Percentiles rank a stretch among this genome's conserved stretches.
Evolutionary conservation across 768 basidiomycete species (phyloP).

Genomic region (Cystobasidiopsis lactophilus): DNA sequence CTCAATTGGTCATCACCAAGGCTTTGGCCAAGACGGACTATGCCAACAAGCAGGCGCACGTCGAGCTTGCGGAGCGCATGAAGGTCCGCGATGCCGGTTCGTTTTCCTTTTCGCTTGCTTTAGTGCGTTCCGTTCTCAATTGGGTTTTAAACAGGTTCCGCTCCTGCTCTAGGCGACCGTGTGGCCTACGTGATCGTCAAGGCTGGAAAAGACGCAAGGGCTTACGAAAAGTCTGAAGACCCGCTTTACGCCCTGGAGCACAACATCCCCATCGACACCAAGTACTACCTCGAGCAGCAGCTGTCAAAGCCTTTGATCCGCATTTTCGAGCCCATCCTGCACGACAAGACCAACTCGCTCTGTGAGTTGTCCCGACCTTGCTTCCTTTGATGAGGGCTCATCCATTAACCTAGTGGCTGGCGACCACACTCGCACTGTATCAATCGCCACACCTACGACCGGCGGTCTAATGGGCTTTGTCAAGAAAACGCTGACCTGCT

Average conservation of each 20-base stretch:
- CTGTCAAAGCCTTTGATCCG: conserved; percentile 88
- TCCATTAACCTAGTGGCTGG: conserved; percentile 46
- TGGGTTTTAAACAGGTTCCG: conserved; percentile 41
- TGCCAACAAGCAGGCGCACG: conserved; percentile 83
- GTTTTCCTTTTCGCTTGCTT: conserved; percentile 17
- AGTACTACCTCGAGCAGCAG: conserved; percentile 95
- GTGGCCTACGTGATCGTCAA: conserved; percentile 98
- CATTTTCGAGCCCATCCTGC: conserved; percentile 93
- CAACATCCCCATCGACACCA: conserved; percentile 91
- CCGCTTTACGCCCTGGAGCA: conserved; percentile 93
- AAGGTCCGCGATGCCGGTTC: conserved; percentile 74
- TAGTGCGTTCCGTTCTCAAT: background rate
- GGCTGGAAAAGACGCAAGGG: conserved; percentile 82
- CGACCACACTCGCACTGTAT: conserved; percentile 83
- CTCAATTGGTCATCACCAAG: conserved; percentile 95
- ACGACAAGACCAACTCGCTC: conserved; percentile 66
- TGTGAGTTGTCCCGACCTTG: conserved; percentile 10
- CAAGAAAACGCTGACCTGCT: conserved; percentile 79
- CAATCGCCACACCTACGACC: conserved; percentile 85
- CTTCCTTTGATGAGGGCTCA: background rate
- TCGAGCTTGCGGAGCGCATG: conserved; percentile 88
- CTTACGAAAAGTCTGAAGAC: conserved; percentile 97
- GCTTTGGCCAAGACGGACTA: conserved; percentile 91
- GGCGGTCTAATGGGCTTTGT: conserved; percentile 98
- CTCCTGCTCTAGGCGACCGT: conserved; percentile 90